Evolutionary conservation across 805 yeast species (phyloP), one percentile per base, ranked within the genome.

Genomic region (Pichia californica): DNA sequence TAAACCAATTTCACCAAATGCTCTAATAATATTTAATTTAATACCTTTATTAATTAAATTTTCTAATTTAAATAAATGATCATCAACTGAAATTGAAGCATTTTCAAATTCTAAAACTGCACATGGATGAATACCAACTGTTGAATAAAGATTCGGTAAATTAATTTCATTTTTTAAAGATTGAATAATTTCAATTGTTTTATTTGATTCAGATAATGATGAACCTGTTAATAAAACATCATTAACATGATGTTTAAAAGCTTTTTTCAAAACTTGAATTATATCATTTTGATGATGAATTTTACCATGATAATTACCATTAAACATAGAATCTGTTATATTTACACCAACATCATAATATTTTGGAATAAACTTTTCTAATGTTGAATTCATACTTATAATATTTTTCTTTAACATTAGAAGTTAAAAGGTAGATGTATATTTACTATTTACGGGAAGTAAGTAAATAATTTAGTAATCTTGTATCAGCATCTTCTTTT

Each of bases 111-210:
- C 89, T 56, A 60, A 61, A 0, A 88, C 95, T 15, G 83, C 70
- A 62, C 99, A 91, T 0, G 99, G 99, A 66, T 93, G 99, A 2
- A 91, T 94, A 11, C 99, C 99, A 2, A 81, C 89, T 0, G 99
- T 93, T 20, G 84, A 77, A 47, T 66, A 74, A 26, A 81, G 58
- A 9, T 48, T 46, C 1, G 66, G 66, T 31, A 63, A 57, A 7
- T 40, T 30, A 9, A 29, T 23, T 27, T 33, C 26, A 19, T 44
- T 33, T 31, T 50, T 47, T 27, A 46, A 48, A 3, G 48, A 38
- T 2, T 38, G 21, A 31, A 84, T 79, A 26, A 89, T 56, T 14
- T 70, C 72, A 15, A 85, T 60, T 7, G 88, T 83, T n/a, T 69
- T 66, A 29, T 59, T 54, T 18, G 89, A 78, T 53, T 91, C 96